Evolutionary conservation across 2,329 filamentous ascomycete genomes (phyloP), one percentile per base, ranked within the genome.

Genomic region (Beauveria australis): DNA sequence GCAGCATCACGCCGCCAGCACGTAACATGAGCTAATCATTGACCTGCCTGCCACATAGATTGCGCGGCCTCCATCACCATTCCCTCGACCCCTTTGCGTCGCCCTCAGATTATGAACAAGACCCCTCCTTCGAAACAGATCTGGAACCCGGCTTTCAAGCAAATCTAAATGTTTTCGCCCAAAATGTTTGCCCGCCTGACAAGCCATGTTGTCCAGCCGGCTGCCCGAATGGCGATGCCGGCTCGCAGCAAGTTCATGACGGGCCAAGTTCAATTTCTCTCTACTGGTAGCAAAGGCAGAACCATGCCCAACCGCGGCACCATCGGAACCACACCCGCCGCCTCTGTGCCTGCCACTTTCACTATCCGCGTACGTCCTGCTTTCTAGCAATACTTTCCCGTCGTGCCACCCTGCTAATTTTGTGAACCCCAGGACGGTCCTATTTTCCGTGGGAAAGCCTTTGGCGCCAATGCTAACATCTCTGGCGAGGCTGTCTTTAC

Each of bases 401-500:
- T 7, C 19, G 33, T 18, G 46, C 30, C 33, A 7, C n/a, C 14
- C 47, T 51, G 60, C 66, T 70, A 62, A 69, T 63, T 47, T 61
- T 28, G 33, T 54, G 63, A 58, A 64, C 63, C 10, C 40, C 71
- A 92, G 86, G 91, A 96, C 79, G 94, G 94, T 64, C 94, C 94
- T 49, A 88, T 97, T 72, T 97, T 96, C 81, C 90, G 91, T 69
- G 94, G 94, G 73, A 96, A 90, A 73, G 96, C 93, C 62, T 99
- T 97, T 70, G 94, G 94, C 70, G 94, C 94, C 72, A 94, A 95
- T 75, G 85, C 89, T 74, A 99, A 97, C 82, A 90, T 97, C 73
- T 96, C 92, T 65, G 94, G 94, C 68, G 94, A 99, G 80, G 94
- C 94, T 51, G 94, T 97, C 74, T 99, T 99, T 81, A 97, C 94